Conservation (phyloP, 73 alveolate genomes). For the Tetrahymena borealis region DNA sequence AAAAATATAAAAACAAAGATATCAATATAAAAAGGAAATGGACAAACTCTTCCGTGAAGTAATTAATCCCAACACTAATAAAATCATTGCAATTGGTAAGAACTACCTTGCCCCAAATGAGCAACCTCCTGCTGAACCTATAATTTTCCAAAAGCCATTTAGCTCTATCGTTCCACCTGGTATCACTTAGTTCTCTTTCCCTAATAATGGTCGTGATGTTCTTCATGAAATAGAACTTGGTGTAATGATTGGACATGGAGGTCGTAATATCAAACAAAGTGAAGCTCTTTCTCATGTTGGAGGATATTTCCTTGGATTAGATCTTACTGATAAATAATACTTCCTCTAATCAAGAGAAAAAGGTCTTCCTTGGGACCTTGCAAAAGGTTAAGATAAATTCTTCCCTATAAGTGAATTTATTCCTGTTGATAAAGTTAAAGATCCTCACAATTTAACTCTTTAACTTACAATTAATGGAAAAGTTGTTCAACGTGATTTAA, state of each 20-base stretch:
- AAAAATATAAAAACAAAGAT: too few relatives aligned
- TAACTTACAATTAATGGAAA: conserved; percentile 42
- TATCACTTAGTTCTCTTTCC: neutral
- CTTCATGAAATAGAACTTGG: conserved; percentile 85
- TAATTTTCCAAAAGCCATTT: conserved; percentile 58
- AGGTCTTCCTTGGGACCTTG: conserved; percentile 71
- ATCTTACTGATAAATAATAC: conserved; percentile 57
- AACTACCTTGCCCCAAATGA: conserved; percentile 57
- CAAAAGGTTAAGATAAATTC: conserved; percentile 71
- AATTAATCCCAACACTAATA: conserved; percentile 24
- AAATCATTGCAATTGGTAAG: conserved; percentile 68
- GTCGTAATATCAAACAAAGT: conserved; percentile 33
- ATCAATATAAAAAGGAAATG: neutral
- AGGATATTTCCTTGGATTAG: conserved; percentile 68
- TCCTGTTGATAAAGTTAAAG: conserved; percentile 31
- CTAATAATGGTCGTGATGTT: conserved; percentile 36
- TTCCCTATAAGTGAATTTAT: conserved; percentile 58
- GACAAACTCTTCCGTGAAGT: conserved; percentile 39
- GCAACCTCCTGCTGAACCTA: conserved; percentile 62
- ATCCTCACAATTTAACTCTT: conserved; percentile 59
- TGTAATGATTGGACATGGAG: conserved; percentile 53
- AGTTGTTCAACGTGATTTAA: conserved; percentile 37
- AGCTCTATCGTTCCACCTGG: conserved; percentile 19
- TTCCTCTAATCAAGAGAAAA: conserved; percentile 48
- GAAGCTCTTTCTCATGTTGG: conserved; percentile 62